phyloP scores from a whole-genome alignment of 495 filamentous ascomycete species.

The Barbatosphaeria neglecta region DNA sequence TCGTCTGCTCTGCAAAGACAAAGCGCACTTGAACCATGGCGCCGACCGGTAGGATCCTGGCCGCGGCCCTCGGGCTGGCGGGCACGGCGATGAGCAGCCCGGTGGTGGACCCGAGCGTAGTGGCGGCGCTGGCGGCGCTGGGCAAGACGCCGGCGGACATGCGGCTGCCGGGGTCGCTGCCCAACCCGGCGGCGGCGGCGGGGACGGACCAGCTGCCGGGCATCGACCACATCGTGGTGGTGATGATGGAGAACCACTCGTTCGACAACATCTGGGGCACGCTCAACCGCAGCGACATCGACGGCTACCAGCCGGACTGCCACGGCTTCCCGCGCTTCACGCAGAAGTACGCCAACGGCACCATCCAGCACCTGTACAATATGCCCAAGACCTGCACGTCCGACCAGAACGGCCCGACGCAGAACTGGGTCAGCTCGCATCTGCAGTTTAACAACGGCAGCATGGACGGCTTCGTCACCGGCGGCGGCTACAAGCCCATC shows the following conservation, averaged over 20 bases:
- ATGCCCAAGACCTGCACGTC: slow-evolving; percentile 1
- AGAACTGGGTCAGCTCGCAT: slow-evolving; percentile 1
- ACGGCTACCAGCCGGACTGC: neutral
- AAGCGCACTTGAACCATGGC: no score
- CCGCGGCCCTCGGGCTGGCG: neutral
- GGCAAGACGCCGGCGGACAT: neutral
- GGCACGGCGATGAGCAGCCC: neutral
- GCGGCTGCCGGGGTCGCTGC: neutral
- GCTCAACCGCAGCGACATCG: neutral
- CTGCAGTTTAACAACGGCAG: neutral
- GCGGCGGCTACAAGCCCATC: slow-evolving; percentile 1
- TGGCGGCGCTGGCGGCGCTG: neutral
- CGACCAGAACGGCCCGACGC: neutral
- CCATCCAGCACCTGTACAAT: neutral
- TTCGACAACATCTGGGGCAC: slow-evolving; percentile 27
- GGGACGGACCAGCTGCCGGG: slow-evolving; percentile 5
- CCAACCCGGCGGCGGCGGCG: neutral
- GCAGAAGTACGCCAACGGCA: neutral
- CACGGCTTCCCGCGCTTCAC: neutral
- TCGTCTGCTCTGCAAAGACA: no score
- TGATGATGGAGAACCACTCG: slow-evolving; percentile 35
- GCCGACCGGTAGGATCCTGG: neutral
- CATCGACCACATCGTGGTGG: slow-evolving; percentile 33
- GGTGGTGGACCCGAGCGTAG: neutral
- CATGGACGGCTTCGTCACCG: neutral